Conservation (phyloP, 2,329 filamentous ascomycete species). For the Fusarium continuum region DNA sequence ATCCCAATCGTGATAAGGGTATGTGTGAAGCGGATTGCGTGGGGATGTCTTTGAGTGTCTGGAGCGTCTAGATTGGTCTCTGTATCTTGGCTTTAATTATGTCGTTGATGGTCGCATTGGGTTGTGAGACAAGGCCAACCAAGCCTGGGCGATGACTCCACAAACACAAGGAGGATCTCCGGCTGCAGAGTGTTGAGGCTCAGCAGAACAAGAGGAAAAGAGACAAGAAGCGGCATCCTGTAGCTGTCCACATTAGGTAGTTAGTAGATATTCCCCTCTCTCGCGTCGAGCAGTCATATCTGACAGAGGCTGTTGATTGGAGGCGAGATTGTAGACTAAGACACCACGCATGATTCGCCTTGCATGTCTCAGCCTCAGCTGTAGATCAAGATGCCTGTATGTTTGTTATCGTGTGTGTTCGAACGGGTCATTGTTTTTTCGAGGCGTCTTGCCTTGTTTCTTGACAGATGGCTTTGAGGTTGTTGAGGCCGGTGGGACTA, state of each 20-base stretch:
- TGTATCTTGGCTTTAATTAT: too few species aligned
- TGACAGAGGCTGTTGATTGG: constrained; percentile 21
- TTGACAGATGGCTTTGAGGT: background rate
- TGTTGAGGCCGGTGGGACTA: too few species aligned
- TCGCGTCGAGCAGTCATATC: background rate
- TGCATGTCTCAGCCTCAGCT: constrained; percentile 30
- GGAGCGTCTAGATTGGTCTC: too few species aligned
- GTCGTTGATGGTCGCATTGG: too few species aligned
- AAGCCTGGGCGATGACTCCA: too few species aligned
- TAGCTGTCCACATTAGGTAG: background rate
- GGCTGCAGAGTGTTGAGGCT: constrained; percentile 18
- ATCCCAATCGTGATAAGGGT: background rate
- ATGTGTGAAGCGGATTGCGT: background rate
- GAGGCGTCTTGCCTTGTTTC: background rate
- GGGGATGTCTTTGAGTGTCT: background rate
- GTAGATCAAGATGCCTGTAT: background rate
- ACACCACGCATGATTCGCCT: constrained; percentile 20
- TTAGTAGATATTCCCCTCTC: background rate
- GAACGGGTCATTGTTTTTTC: background rate
- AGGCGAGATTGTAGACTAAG: background rate
- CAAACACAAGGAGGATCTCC: background rate
- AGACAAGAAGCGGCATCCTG: background rate
- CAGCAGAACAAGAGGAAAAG: background rate
- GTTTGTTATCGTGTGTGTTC: background rate
- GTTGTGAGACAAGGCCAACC: background rate